Base-by-base conservation (phyloP, 805 yeast species). In the Soucietia sequanensis region DNA sequence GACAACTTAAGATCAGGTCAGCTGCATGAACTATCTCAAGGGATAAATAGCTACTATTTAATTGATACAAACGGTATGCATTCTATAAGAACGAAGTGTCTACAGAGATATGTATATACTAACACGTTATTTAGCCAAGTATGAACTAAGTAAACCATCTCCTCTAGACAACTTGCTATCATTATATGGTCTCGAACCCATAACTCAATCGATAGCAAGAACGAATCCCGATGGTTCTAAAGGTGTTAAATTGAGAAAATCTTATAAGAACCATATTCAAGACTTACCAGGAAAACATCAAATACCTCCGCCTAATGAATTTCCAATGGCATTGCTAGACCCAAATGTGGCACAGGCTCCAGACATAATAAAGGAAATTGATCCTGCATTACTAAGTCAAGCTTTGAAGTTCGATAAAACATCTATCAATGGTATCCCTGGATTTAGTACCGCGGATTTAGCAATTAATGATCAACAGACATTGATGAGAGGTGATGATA, bases 171-270 rank as follows among this genome's bases (percentile, higher is more conserved):
- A 90, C 58, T 67, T 93, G 34, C 72, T 89, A 14, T 63, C 76
- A 17, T 58, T 84, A 11, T 93, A 88, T 48, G 81, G 80, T 2
- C 61, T 93, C 26, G 74, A 75, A 25, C 73, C 71, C 2, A 64
- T 90, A 10, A 85, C 96, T 1, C 70, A 76, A 35, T 81, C 95
- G 3, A 82, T 93, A 27, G 95, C 96, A 1, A 75, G 99, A 52
- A 74, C 82, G 8, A 89, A 86, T 50, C 81, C 88, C 2, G 95
- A 84, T 50, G 96, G 96, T 0, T 75, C 93, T 0, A 89, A 86
- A 47, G 96, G 96, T 35, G 89, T 89, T 24, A 93, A 93, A 62
- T 73, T 93, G 36, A 75, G 99, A 49, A 93, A 93, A 61, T 88
- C 97, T 0, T 93, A 93, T 63, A 93, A 93, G 58, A 89, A 90